phyloP scores from a whole-genome alignment of 768 basidiomycete species.

The Lentinula sp. region DNA sequence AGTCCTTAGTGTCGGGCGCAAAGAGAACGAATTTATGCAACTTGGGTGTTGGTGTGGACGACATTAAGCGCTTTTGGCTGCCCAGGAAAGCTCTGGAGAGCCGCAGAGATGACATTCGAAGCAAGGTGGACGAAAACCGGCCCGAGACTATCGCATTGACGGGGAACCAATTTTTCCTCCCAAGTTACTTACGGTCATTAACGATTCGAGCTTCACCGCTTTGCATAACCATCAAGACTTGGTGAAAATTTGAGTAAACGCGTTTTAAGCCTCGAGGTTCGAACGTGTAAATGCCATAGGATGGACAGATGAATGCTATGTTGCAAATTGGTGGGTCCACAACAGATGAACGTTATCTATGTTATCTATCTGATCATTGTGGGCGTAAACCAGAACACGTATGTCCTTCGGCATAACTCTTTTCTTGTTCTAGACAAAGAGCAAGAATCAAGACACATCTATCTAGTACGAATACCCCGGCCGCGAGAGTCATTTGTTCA shows the following conservation, averaged over 20 bases:
- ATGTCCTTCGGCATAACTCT: background rate
- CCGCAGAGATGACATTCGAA: background rate
- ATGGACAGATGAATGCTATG: background rate
- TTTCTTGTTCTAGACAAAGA: background rate
- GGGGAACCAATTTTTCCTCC: too few species aligned
- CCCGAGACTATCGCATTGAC: too few species aligned
- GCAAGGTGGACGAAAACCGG: background rate
- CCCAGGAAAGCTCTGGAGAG: background rate
- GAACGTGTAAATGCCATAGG: background rate
- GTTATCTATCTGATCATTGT: background rate
- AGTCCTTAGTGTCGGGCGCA: constrained; percentile 49
- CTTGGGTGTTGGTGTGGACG: constrained; percentile 2
- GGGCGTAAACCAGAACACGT: background rate
- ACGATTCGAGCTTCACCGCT: background rate
- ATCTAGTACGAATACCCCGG: background rate
- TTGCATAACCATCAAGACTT: too few species aligned
- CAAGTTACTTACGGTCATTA: background rate
- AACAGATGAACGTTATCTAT: background rate
- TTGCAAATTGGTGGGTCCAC: background rate
- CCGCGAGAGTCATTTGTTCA: background rate
- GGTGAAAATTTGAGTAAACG: background rate
- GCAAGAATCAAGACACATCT: background rate
- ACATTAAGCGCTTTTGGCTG: background rate
- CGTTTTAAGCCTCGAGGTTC: background rate
- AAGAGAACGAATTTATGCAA: constrained; percentile 42